These are phyloP conservation scores for Rossbeevera mucosa DNA, from an alignment of 768 basidiomycete species.

Conservation along the genomic window DNA sequence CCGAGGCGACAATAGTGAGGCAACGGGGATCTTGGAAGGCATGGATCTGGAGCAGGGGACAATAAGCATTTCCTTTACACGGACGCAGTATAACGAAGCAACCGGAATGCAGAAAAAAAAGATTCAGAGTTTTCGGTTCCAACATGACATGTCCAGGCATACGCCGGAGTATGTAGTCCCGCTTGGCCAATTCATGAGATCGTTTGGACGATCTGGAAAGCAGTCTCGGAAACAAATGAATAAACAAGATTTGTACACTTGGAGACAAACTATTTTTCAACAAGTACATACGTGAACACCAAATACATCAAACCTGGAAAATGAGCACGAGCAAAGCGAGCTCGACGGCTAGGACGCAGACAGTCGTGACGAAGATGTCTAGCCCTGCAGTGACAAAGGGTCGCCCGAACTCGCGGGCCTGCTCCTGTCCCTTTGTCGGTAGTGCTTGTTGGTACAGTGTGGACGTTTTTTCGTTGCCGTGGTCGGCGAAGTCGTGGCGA, in stretches of 20 bases:
- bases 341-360: slow-evolving; percentile 60
- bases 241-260: background rate
- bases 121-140: background rate
- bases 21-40: slow-evolving; percentile 20
- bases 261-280: background rate
- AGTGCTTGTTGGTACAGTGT: slow-evolving; percentile 36
- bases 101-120: background rate
- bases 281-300: background rate
- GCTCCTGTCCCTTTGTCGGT: slow-evolving; percentile 57
- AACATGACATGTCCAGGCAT: background rate
- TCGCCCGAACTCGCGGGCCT: slow-evolving; percentile 62
- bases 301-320: slow-evolving; percentile 32
- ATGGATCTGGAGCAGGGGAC: slow-evolving; percentile 9
- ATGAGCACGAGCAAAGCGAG: slow-evolving; percentile 63
- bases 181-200: slow-evolving; percentile 12
- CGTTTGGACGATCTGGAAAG: slow-evolving; percentile 9
- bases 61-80: slow-evolving; percentile 7
- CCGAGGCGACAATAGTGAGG: slow-evolving; percentile 1
- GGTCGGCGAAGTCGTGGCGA: slow-evolving; percentile 74
- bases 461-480: slow-evolving; percentile 30
- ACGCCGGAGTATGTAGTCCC: slow-evolving; percentile 1
- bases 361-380: slow-evolving; percentile 53
- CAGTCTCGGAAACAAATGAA: background rate
- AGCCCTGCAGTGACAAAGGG: slow-evolving; percentile 82
- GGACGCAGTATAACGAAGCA: background rate